Conservation (phyloP, 306 rosid species). For the Rosa persica region DNA sequence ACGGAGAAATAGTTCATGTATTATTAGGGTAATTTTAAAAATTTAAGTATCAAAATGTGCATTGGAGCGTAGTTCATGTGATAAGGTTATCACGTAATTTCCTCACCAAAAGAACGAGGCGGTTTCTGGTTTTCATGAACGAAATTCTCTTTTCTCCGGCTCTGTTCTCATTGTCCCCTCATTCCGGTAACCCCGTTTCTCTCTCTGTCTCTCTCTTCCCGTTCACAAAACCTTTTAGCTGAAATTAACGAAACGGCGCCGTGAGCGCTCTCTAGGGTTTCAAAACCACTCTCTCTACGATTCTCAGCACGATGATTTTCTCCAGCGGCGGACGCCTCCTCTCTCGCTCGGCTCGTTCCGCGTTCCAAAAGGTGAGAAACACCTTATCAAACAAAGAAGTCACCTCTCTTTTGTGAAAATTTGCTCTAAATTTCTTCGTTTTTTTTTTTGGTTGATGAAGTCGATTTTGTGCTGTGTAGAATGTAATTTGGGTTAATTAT, state of each 20-base stretch:
- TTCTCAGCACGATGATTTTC: slow-evolving; percentile 26
- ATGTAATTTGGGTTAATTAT: slow-evolving; percentile 13
- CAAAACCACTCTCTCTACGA: not conserved
- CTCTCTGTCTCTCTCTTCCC: not conserved
- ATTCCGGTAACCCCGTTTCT: not conserved
- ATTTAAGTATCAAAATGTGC: too few species aligned
- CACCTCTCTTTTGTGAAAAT: not conserved
- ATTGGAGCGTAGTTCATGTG: too few species aligned
- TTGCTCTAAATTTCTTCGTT: not conserved
- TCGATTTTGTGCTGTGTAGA: slow-evolving; percentile 17
- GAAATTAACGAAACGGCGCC: slow-evolving; percentile 1
- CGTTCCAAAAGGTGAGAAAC: slow-evolving; percentile 15
- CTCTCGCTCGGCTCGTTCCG: slow-evolving; percentile 29
- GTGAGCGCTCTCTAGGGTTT: not conserved
- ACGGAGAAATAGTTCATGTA: too few species aligned
- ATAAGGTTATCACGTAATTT: not conserved
- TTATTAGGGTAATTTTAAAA: too few species aligned
- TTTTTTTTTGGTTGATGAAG: not conserved
- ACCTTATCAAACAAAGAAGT: not conserved
- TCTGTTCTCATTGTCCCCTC: not conserved
- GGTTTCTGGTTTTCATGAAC: not conserved
- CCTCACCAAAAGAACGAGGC: not conserved
- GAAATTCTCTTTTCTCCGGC: not conserved
- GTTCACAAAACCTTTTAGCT: not conserved
- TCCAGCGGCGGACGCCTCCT: slow-evolving; percentile 33